These are phyloP conservation scores for Dioscorea dumetorum DNA, from an alignment of 106 monocot species.

Conservation along the genomic window DNA sequence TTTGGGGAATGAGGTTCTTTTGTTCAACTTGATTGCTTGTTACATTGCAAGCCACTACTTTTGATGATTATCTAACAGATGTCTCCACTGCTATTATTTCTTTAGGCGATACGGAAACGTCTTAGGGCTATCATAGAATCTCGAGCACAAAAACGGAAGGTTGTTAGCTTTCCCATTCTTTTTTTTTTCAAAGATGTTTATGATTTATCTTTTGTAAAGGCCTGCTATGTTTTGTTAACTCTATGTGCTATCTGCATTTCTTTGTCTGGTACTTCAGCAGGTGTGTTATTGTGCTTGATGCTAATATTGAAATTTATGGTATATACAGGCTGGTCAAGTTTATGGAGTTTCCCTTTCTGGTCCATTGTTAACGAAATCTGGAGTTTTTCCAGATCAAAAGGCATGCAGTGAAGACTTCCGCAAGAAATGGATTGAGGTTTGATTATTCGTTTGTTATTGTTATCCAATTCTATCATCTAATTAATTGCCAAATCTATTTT, in stretches of 20 bases:
- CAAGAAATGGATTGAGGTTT: conserved; percentile 94
- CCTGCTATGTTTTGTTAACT: too few species aligned
- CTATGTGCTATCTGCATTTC: not conserved
- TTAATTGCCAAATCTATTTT: too few species aligned
- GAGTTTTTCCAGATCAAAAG: conserved; percentile 79
- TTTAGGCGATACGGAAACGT: conserved; percentile 72
- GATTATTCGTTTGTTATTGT: not conserved
- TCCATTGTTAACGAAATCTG: conserved; percentile 56
- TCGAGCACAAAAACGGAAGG: conserved; percentile 93
- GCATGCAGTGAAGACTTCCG: conserved; percentile 66
- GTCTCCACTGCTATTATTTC: not conserved
- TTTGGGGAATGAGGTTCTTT: too few species aligned
- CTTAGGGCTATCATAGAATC: conserved; percentile 92
- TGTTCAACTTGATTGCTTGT: too few species aligned
- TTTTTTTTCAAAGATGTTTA: not conserved
- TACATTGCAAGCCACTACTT: too few species aligned
- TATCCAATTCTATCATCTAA: too few species aligned
- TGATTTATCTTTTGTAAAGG: not conserved
- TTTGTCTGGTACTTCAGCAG: too few species aligned
- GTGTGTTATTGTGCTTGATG: not conserved
- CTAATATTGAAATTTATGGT: not conserved
- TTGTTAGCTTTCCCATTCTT: conserved; percentile 10
- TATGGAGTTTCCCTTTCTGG: conserved; percentile 96
- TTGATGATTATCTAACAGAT: too few species aligned
- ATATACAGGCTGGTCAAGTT: conserved; percentile 85